Percentiles rank a stretch among this genome's conserved stretches.
Evolutionary conservation across 163 green algal genomes (phyloP).

Genomic region (Chlorella variabilis): DNA sequence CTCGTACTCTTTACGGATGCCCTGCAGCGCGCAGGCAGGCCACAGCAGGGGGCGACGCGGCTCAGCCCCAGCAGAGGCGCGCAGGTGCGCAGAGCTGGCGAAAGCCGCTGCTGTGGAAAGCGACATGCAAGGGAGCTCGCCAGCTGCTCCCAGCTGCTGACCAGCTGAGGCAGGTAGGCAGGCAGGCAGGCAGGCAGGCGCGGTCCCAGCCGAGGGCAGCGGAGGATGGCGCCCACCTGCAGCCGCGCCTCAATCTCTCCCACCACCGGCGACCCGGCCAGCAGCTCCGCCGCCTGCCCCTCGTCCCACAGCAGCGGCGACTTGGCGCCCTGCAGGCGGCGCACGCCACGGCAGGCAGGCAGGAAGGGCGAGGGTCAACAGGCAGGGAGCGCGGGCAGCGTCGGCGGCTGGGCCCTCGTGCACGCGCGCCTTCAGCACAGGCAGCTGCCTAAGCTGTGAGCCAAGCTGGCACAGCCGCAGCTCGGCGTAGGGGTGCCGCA

Average conservation of each 20-base stretch:
- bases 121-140: too few relatives aligned
- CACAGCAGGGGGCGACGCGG: too few relatives aligned
- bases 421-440: too few relatives aligned
- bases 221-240: slow-evolving; percentile 38
- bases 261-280: slow-evolving; percentile 84
- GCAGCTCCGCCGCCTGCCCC: slow-evolving; percentile 69
- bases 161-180: not conserved
- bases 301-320: slow-evolving; percentile 90
- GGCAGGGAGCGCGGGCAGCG: not conserved
- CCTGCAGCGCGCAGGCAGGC: slow-evolving; percentile 40
- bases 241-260: slow-evolving; percentile 72
- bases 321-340: slow-evolving; percentile 79
- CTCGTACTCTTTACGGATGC: slow-evolving; percentile 89
- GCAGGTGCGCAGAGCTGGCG: too few relatives aligned
- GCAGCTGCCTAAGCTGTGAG: too few relatives aligned
- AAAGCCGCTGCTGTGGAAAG: too few relatives aligned
- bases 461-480: not conserved
- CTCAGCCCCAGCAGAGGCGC: too few relatives aligned
- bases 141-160: too few relatives aligned
- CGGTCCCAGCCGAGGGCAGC: too few relatives aligned
- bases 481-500: too few relatives aligned
- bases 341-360: too few relatives aligned
- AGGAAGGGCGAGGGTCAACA: too few relatives aligned
- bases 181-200: not conserved
- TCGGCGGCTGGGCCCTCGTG: not conserved